Base-by-base conservation (phyloP, 2,329 filamentous ascomycete genomes). In the Juglanconis oblonga region DNA sequence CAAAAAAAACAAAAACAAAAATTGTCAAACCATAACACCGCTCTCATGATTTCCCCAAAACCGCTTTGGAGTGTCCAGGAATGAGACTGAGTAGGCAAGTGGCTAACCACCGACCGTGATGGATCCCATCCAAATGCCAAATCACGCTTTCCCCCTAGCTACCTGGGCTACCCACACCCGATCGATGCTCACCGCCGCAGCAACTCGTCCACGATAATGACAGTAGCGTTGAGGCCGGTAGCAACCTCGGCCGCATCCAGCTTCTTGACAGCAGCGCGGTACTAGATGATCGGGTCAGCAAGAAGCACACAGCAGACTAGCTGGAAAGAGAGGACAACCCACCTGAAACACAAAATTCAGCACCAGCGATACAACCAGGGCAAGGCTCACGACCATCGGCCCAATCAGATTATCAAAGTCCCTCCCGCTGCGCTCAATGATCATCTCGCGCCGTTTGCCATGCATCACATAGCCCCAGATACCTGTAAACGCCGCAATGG, bases 361-460 rank as follows among this genome's bases (percentile, higher is more conserved):
- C 62, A 92, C 80, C 70, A 99, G 75, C 6, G 93, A 92, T 53
- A 88, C 70, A 64, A 91, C 88, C 71, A 99, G 73, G 3, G 92
- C 90, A 42, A 89, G 75, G 69, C 91, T 95, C 48, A 98, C 88
- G 8, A 96, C 81, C 58, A 97, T 76, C 1, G 95, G 95, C 0
- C 95, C 95, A 62, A 91, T 75, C 69, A 94, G 79, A 67, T 92
- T 95, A 73, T 99, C 94, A 74, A 99, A 96, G 68, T 98, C 93
- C 73, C 89, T 94, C 9, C 92, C 92, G 69, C 92, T 97, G 65
- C 95, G 81, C 73, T 91, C 86, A 44, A 89, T 74, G 70, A 99
- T 99, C 81, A 98, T 87, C 57, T 79, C 82, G 61, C 88, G 83
- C 38, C 95, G 82, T 70, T 83, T 85, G 69, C 88, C 86, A 70